Evolutionary conservation across 2,329 filamentous ascomycete genomes (phyloP).

Genomic region (Pseudocercospora vitis): DNA sequence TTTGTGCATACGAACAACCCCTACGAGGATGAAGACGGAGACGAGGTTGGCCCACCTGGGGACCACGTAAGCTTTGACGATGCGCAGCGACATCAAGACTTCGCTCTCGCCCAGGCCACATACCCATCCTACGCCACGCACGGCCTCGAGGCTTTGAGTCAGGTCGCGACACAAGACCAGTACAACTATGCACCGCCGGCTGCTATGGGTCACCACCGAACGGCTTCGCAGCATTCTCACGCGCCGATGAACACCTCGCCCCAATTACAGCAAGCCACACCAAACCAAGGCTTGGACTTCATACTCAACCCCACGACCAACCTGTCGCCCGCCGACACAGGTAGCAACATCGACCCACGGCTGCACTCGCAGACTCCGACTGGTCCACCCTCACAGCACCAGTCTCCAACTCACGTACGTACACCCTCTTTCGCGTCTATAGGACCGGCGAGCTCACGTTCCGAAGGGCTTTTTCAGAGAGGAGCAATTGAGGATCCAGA

Average conservation of each 20-base stretch:
- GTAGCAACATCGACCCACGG: slow-evolving; percentile 35
- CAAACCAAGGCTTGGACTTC: slow-evolving; percentile 52
- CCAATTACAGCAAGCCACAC: slow-evolving; percentile 24
- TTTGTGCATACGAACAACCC: slow-evolving; percentile 64
- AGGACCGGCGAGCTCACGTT: slow-evolving; percentile 34
- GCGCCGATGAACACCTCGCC: slow-evolving; percentile 21
- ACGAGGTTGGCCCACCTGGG: slow-evolving; percentile 5
- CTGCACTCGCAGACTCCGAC: slow-evolving; percentile 30
- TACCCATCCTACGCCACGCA: slow-evolving; percentile 42
- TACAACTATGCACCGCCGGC: slow-evolving; percentile 39
- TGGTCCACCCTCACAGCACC: slow-evolving; percentile 10
- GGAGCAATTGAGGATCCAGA: slow-evolving; percentile 34
- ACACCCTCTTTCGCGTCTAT: slow-evolving; percentile 30
- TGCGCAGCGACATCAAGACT: slow-evolving; percentile 1
- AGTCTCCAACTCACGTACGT: slow-evolving; percentile 34
- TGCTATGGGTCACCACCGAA: slow-evolving; percentile 27
- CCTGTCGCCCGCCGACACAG: slow-evolving; percentile 36
- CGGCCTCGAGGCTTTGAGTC: slow-evolving; percentile 56
- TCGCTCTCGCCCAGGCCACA: slow-evolving; percentile 20
- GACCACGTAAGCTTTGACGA: background rate
- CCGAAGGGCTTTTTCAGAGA: slow-evolving; percentile 29
- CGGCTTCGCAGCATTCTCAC: slow-evolving; percentile 32
- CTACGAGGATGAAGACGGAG: slow-evolving; percentile 51
- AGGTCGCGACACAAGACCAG: slow-evolving; percentile 49
- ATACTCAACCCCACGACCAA: slow-evolving; percentile 52